phyloP scores from a whole-genome alignment of 2,329 filamentous ascomycete genomes.

The Monosporascus ibericus region DNA sequence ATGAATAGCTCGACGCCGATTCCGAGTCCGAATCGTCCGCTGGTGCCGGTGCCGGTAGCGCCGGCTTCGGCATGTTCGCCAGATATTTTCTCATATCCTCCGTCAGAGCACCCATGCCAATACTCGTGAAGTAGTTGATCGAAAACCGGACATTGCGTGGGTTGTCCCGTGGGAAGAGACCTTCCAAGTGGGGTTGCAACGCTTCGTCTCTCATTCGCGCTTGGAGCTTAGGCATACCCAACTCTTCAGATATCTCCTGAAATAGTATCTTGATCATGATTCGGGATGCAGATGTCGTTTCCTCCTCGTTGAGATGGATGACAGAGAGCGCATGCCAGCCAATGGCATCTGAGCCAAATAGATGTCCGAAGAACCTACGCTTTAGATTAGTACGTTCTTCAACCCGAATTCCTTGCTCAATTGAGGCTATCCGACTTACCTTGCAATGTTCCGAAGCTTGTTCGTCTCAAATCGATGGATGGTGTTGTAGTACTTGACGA shows the following conservation, averaged over 20 bases:
- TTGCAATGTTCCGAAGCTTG: constrained; percentile 83
- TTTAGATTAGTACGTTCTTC: no score
- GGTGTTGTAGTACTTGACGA: constrained; percentile 91
- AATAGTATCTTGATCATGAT: constrained; percentile 99
- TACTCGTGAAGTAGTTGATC: constrained; percentile 99
- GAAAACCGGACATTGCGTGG: constrained; percentile 89
- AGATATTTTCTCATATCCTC: constrained; percentile 92
- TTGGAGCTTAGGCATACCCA: constrained; percentile 76
- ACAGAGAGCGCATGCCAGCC: constrained; percentile 85
- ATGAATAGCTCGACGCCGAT: constrained; percentile 73
- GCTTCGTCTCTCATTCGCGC: constrained; percentile 72
- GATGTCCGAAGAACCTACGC: constrained; percentile 78
- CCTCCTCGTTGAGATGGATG: constrained; percentile 90
- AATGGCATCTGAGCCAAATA: constrained; percentile 81
- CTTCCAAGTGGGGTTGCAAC: constrained; percentile 70
- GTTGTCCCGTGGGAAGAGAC: constrained; percentile 85
- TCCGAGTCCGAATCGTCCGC: constrained; percentile 59
- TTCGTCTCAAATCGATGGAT: constrained; percentile 98
- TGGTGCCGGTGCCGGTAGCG: constrained; percentile 60
- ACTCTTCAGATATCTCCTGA: constrained; percentile 80
- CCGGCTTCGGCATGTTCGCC: constrained; percentile 82
- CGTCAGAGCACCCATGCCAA: constrained; percentile 90
- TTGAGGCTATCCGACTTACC: no score
- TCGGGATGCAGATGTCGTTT: constrained; percentile 91
- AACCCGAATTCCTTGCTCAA: no score